Evolutionary conservation across 2,329 filamentous ascomycete species (phyloP), one percentile per base, ranked within the genome.

Genomic region (Penicillium sp.): DNA sequence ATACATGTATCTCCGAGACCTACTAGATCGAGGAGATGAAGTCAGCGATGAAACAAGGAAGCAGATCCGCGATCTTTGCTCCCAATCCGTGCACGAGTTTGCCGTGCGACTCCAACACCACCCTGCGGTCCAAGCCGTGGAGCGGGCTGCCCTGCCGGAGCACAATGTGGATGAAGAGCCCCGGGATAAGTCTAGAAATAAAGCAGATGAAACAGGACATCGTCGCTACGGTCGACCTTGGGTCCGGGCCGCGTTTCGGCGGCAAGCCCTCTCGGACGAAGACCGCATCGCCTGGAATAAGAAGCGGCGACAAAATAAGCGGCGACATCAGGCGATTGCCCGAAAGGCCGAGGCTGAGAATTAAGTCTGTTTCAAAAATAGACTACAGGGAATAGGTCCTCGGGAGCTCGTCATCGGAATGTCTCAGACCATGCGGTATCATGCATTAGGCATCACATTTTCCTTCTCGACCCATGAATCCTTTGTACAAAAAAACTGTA

Each of bases 1-100:
- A 1, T 71, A 69, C 57, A 71, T 70, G 61, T 78, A 77, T 58
- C 64, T 75, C 48, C 58, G 71, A 43, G 75, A 78, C 52, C 63
- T 77, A 54, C 55, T 66, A 8, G 66, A 68, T 27, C 22, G 33
- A 37, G 70, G 71, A 14, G 68, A 67, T 4, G 68, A 67, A 46
- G 46, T 74, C 45, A 65, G 63, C n/a, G 59, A 61, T 21, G 62
- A 63, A 14, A 63, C 65, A 8, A 65, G 65, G 11, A 35, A 48
- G 13, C 58, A 72, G 46, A 73, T 77, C 31, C 66, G 66, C 1
- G 58, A 58, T 33, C 58, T 66, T 14, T 75, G 74, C 50, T 53
- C 60, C 3, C 46, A 61, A 29, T 70, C 71, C 13, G 61, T 67
- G 39, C 68, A 73, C 53, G 58, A 68, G 43, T 70, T 64, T 57